Base-by-base conservation (phyloP, 305 asterid genomes). In the Fraxinus latifolia region DNA sequence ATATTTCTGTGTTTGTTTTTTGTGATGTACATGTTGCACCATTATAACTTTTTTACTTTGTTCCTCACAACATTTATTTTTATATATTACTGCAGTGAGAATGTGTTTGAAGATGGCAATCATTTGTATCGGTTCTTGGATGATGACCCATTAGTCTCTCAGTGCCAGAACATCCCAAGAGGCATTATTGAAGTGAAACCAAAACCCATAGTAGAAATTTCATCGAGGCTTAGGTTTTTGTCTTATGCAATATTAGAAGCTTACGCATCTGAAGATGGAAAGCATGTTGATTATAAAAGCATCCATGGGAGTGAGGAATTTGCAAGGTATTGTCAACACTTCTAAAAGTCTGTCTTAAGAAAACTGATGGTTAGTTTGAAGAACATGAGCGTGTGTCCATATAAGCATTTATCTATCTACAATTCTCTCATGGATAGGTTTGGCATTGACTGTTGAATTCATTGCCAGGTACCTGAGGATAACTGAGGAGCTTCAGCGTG, bases 221-320 rank as follows among this genome's bases (percentile, higher is more conserved):
- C 98, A 37, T 86, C 95, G 8, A 87, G 96, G 88, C 89, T 95
- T 84, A 90, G 94, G 84, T 82, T 90, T 75, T 78, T 95, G 89
- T 81, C 83, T 75, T 85, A 44, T 80, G 97, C 97, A 74, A 91
- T 95, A 21, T 89, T 91, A 75, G 98, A 95, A 91, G 94, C 97
- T 60, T 95, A 93, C 79, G 87, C 93, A 81, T 92, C 96, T 47
- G 96, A 90, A 81, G 93, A 92, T 87, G 92, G 96, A 83, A 92
- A 86, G 85, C 93, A 88, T 31, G 90, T 93, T 42, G 95, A 93
- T 86, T 95, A 95, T 84, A 89, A 90, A 87, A 92, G 93, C 91
- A 91, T 95, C 83, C 97, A 92, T 39, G 97, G 92, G 83, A 93
- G 98, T 31, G 98, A 95, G 92, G 98, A 95, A 87, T 95, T 95